phyloP scores from a whole-genome alignment of 768 basidiomycete species.

The Podaxis sp. region DNA sequence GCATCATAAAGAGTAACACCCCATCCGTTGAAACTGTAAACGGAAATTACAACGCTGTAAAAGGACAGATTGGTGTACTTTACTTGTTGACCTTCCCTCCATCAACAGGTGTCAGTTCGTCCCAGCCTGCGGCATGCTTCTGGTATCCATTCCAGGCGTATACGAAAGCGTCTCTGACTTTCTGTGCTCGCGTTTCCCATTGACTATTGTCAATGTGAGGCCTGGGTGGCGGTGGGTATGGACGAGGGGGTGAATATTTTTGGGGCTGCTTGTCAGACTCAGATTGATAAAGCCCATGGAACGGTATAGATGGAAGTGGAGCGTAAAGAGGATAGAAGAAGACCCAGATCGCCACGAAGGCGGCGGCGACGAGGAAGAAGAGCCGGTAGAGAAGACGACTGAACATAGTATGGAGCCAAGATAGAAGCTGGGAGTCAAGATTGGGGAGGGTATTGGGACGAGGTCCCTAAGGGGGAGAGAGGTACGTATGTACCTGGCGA shows the following conservation, averaged over 20 bases:
- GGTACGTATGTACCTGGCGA: not conserved
- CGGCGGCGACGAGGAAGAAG: not conserved
- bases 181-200: constrained; percentile 51
- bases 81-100: constrained; percentile 55
- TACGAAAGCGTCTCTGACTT: constrained; percentile 56
- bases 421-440: not conserved
- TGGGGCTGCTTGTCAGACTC: not conserved
- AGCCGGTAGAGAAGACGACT: constrained; percentile 9
- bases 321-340: constrained; percentile 2
- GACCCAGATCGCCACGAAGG: constrained; percentile 9
- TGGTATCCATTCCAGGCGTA: constrained; percentile 61
- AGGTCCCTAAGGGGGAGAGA: not conserved
- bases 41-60: not conserved
- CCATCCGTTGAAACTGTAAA: constrained; percentile 71
- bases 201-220: not conserved
- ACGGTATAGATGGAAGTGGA: not conserved
- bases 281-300: not conserved
- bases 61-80: constrained; percentile 19
- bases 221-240: constrained; percentile 5
- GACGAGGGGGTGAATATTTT: not conserved
- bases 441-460: constrained; percentile 7
- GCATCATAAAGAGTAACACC: constrained; percentile 73
- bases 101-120: constrained; percentile 56
- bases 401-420: not conserved
- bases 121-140: constrained; percentile 47